These are phyloP conservation scores for Dryas integrifolia DNA, from an alignment of 331 rosid genomes.

Conservation along the genomic window DNA sequence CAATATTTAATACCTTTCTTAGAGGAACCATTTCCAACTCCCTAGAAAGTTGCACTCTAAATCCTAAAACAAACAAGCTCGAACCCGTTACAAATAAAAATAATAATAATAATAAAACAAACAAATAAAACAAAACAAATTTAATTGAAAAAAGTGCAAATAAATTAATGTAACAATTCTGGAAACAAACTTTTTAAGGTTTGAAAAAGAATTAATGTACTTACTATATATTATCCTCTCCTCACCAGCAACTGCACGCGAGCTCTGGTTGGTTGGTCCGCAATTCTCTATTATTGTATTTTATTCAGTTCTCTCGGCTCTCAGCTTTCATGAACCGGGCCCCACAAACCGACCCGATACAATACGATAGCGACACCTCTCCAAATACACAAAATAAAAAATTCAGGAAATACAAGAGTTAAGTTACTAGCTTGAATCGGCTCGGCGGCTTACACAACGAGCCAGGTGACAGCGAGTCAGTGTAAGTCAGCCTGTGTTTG, in stretches of 20 bases:
- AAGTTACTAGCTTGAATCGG: neutral
- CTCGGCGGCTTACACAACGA: neutral
- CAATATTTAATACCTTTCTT: no score
- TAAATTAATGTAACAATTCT: slow-evolving; percentile 25
- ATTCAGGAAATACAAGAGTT: neutral
- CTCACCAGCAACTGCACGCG: slow-evolving; percentile 57
- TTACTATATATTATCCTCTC: neutral
- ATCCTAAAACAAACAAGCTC: neutral
- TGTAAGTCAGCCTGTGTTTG: neutral
- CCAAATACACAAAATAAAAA: slow-evolving; percentile 36
- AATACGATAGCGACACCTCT: slow-evolving; percentile 60
- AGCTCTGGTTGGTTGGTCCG: slow-evolving; percentile 67
- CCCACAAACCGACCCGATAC: slow-evolving; percentile 62
- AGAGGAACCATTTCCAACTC: neutral
- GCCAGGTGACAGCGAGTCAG: slow-evolving; percentile 1
- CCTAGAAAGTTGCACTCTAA: neutral
- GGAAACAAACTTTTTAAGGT: slow-evolving; percentile 27
- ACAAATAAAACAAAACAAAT: neutral
- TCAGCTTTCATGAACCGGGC: slow-evolving; percentile 21
- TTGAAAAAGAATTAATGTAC: slow-evolving; percentile 6
- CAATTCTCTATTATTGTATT: slow-evolving; percentile 22
- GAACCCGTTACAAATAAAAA: neutral
- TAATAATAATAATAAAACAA: no score
- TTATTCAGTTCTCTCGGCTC: slow-evolving; percentile 14
- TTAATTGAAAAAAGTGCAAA: slow-evolving; percentile 34